phyloP scores from a whole-genome alignment of 2,329 filamentous ascomycete species.

The Ophiostoma sp. region DNA sequence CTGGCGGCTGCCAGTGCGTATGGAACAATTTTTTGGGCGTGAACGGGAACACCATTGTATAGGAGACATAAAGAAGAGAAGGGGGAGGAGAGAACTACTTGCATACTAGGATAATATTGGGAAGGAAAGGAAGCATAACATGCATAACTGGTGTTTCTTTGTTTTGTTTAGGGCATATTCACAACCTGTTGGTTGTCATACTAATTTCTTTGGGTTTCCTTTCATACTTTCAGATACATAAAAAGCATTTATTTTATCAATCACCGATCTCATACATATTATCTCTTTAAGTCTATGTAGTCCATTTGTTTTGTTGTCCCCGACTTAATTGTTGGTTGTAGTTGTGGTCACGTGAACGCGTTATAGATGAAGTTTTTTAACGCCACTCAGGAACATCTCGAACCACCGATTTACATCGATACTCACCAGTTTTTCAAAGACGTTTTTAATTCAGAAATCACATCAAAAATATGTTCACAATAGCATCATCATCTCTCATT shows the following conservation, averaged over 20 bases:
- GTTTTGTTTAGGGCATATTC: background rate
- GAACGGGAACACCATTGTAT: slow-evolving; percentile 28
- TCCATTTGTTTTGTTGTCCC: slow-evolving; percentile 12
- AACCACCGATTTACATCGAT: background rate
- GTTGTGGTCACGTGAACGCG: background rate
- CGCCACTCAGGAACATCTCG: background rate
- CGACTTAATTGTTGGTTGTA: background rate
- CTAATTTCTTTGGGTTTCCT: background rate
- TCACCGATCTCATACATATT: no score
- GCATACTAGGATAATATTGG: background rate
- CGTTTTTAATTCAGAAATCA: no score
- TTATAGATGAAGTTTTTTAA: background rate
- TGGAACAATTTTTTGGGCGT: slow-evolving; percentile 56
- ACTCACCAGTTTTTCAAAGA: background rate
- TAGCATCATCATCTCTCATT: background rate
- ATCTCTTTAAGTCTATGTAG: no score
- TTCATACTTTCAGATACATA: background rate
- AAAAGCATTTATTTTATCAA: background rate
- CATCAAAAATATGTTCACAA: background rate
- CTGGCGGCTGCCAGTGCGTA: slow-evolving; percentile 61
- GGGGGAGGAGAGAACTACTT: background rate
- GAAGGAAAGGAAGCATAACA: background rate
- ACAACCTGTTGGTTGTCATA: background rate
- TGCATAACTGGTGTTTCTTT: slow-evolving; percentile 12
- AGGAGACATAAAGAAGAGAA: background rate